A percentile compares a stretch with the other conserved stretches of the same genome.
Evolutionary conservation across 768 basidiomycete genomes (phyloP).

Genomic region (Pleurotus sapidus): DNA sequence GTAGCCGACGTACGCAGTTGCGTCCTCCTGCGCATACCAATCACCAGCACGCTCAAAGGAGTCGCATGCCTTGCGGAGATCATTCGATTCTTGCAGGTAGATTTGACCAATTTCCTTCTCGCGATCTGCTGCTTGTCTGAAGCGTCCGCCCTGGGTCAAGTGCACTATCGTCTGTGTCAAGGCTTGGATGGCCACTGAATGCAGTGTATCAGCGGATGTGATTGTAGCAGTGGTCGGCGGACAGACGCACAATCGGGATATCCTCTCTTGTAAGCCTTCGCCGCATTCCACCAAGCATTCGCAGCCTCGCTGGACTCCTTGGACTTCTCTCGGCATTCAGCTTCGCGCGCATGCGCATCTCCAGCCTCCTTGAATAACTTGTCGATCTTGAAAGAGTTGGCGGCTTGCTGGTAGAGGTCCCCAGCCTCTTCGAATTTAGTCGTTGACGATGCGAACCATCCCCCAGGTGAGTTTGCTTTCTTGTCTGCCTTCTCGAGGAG

Average conservation of each 20-base stretch:
- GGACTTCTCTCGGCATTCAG: slow-evolving; percentile 88
- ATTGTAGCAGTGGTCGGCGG: background rate
- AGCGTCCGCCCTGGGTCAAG: slow-evolving; percentile 81
- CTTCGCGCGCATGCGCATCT: slow-evolving; percentile 89
- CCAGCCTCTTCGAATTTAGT: slow-evolving; percentile 94
- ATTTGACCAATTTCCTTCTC: slow-evolving; percentile 98
- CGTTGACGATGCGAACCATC: slow-evolving; percentile 85
- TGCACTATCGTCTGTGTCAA: slow-evolving; percentile 81
- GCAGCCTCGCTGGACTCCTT: slow-evolving; percentile 93
- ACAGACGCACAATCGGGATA: slow-evolving; percentile 70
- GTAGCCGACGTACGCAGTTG: slow-evolving; percentile 73
- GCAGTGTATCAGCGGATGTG: slow-evolving; percentile 12
- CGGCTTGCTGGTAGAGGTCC: slow-evolving; percentile 92
- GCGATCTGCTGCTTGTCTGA: slow-evolving; percentile 95
- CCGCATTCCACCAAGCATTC: slow-evolving; percentile 98
- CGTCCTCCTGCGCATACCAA: slow-evolving; percentile 98
- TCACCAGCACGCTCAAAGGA: slow-evolving; percentile 91
- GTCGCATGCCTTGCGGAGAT: slow-evolving; percentile 85
- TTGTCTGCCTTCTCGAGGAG: slow-evolving; percentile 90
- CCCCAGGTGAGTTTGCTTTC: slow-evolving; percentile 77
- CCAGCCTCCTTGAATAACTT: slow-evolving; percentile 91
- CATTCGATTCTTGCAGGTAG: slow-evolving; percentile 77
- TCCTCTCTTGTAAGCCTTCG: slow-evolving; percentile 92
- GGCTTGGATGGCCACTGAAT: slow-evolving; percentile 84
- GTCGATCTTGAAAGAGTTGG: slow-evolving; percentile 90